Evolutionary conservation across 140 eudicot genomes (phyloP).

Genomic region (Ambrosia hybrid): DNA sequence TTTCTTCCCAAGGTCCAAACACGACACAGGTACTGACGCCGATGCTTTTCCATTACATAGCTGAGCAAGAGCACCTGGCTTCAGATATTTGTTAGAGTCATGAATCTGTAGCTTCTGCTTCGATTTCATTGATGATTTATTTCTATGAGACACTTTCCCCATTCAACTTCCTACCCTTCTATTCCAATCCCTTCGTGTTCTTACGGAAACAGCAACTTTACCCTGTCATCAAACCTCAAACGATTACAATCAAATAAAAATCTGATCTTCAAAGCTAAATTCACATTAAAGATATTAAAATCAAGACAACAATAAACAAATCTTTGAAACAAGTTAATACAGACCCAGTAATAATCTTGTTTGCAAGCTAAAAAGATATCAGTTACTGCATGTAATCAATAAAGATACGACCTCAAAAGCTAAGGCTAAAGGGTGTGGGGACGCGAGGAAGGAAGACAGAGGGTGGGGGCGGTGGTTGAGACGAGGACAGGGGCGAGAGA

Average conservation of each 20-base stretch:
- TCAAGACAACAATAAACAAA: neutral
- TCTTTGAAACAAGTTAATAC: no score
- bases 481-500: no score
- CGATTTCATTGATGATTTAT: constrained; percentile 42
- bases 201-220: neutral
- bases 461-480: no score
- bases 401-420: neutral
- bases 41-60: constrained; percentile 58
- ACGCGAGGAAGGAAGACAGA: no score
- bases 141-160: constrained; percentile 70
- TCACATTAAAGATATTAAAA: neutral
- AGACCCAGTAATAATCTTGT: no score
- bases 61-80: constrained; percentile 85
- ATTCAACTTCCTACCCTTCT: constrained; percentile 15
- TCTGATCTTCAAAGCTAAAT: neutral
- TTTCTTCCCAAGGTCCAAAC: constrained; percentile 74
- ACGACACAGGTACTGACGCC: constrained; percentile 40
- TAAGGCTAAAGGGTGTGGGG: no score
- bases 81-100: constrained; percentile 55
- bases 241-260: constrained; percentile 5
- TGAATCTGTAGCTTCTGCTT: constrained; percentile 55
- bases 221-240: neutral
- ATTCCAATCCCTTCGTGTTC: neutral
- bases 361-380: no score
- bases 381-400: neutral